Evolutionary conservation across 768 basidiomycete species (phyloP).

Genomic region (Sporobolomyces roseus): DNA sequence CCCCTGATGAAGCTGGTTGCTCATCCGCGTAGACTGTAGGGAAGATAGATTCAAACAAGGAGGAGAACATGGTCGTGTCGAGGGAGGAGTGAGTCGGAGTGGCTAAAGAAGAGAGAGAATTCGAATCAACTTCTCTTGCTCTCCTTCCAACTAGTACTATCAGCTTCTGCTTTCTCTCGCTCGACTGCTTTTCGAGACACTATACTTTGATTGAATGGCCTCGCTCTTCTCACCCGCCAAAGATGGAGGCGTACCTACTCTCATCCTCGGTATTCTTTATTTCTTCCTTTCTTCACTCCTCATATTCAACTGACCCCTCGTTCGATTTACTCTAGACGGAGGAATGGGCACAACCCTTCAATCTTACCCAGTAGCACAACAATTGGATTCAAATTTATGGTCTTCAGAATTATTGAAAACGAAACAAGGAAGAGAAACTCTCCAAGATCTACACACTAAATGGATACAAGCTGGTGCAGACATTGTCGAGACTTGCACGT

Average conservation of each 20-base stretch:
- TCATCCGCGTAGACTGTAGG: conserved; percentile 19
- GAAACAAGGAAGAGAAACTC: conserved; percentile 38
- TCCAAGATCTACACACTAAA: conserved; percentile 45
- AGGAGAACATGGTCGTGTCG: conserved; percentile 24
- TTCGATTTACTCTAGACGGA: conserved; percentile 29
- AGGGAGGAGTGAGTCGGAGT: neutral
- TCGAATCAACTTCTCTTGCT: neutral
- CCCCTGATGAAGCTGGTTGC: neutral
- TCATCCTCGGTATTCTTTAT: conserved; percentile 12
- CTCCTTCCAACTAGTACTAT: neutral
- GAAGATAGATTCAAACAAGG: conserved; percentile 14
- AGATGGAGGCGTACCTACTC: conserved; percentile 4
- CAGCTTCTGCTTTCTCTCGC: neutral
- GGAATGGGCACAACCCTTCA: conserved; percentile 39
- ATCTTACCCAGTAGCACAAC: conserved; percentile 25
- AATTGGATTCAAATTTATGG: conserved; percentile 47
- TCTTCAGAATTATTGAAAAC: conserved; percentile 46
- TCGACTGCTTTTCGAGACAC: neutral
- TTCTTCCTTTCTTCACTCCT: neutral
- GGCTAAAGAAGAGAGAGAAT: neutral
- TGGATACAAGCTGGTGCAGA: conserved; percentile 49
- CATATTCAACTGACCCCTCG: neutral
- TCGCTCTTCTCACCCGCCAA: conserved; percentile 4
- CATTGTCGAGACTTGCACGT: conserved; percentile 49
- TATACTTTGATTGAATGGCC: neutral